phyloP scores from a whole-genome alignment of 768 basidiomycete genomes.

The Lanmaoa rubissima region DNA sequence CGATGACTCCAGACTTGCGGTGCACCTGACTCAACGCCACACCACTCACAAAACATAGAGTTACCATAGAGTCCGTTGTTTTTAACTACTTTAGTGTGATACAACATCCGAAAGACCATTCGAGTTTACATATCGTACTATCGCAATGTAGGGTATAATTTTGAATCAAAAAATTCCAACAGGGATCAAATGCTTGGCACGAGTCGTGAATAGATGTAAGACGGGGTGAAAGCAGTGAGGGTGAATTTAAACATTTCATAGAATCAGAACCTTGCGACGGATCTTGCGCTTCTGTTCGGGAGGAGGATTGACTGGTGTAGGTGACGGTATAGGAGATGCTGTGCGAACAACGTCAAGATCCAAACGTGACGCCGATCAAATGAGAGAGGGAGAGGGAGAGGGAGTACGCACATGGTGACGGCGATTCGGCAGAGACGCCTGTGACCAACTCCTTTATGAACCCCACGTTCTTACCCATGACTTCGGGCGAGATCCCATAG shows the following conservation, averaged over 20 bases:
- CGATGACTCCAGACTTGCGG: neutral
- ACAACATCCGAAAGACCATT: constrained; percentile 16
- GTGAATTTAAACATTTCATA: constrained; percentile 12
- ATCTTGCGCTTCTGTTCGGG: constrained; percentile 32
- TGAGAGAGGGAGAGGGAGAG: neutral
- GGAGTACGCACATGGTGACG: constrained; percentile 14
- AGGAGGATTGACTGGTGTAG: constrained; percentile 6
- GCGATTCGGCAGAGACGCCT: neutral
- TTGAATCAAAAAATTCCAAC: constrained; percentile 9
- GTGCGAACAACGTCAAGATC: neutral
- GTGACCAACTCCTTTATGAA: constrained; percentile 36
- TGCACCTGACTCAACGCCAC: neutral
- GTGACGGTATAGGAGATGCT: constrained; percentile 13
- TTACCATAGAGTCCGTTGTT: constrained; percentile 9
- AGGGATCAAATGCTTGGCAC: constrained; percentile 4
- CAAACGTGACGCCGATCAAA: neutral
- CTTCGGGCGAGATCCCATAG: constrained; percentile 35
- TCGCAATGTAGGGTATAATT: constrained; percentile 14
- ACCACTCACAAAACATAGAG: constrained; percentile 12
- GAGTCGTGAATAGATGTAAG: too few relatives aligned
- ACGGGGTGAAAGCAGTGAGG: neutral
- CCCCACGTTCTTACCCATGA: constrained; percentile 31
- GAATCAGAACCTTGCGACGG: constrained; percentile 30
- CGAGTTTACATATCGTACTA: constrained; percentile 18
- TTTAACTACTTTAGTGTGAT: constrained; percentile 1